These are phyloP conservation scores for Epicoccum nigrum DNA, from an alignment of 2,329 filamentous ascomycete species.

Conservation along the genomic window DNA sequence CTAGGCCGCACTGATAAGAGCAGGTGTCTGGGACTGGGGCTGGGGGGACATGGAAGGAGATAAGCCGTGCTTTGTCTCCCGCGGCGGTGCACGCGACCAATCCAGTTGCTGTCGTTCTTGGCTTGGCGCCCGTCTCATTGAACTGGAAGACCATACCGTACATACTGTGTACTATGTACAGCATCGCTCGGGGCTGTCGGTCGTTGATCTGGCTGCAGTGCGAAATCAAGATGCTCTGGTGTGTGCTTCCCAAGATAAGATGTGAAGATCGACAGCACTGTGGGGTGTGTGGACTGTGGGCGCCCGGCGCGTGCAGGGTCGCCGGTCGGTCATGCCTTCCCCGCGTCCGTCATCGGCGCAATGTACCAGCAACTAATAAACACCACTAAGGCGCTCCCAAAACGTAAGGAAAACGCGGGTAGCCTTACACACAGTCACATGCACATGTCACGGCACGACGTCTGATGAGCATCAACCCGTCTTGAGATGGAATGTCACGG, in stretches of 20 bases:
- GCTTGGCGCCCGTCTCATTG: conserved; percentile 24
- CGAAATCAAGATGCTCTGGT: too few species aligned
- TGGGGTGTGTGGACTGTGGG: too few species aligned
- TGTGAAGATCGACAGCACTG: too few species aligned
- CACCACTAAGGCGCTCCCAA: conserved; percentile 27
- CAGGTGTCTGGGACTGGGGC: conserved; percentile 24
- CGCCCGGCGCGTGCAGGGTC: too few species aligned
- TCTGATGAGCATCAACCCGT: conserved; percentile 7
- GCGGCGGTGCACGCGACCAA: conserved; percentile 20
- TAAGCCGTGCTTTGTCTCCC: conserved; percentile 14
- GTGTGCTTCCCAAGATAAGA: too few species aligned
- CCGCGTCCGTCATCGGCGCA: conserved; percentile 33
- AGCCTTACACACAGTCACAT: conserved; percentile 2
- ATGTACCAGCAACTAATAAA: conserved; percentile 26
- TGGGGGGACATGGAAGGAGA: conserved; percentile 14
- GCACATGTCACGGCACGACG: neutral
- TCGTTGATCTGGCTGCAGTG: too few species aligned
- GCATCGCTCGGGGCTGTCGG: neutral
- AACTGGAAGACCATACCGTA: too few species aligned
- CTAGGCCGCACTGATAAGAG: conserved; percentile 20
- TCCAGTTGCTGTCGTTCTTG: conserved; percentile 34
- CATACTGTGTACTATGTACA: too few species aligned
- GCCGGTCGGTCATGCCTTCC: too few species aligned
- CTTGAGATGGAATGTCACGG: neutral
- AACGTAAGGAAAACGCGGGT: conserved; percentile 35